Conservation (phyloP, 495 filamentous ascomycete genomes). For the Aspergillus avenaceus region DNA sequence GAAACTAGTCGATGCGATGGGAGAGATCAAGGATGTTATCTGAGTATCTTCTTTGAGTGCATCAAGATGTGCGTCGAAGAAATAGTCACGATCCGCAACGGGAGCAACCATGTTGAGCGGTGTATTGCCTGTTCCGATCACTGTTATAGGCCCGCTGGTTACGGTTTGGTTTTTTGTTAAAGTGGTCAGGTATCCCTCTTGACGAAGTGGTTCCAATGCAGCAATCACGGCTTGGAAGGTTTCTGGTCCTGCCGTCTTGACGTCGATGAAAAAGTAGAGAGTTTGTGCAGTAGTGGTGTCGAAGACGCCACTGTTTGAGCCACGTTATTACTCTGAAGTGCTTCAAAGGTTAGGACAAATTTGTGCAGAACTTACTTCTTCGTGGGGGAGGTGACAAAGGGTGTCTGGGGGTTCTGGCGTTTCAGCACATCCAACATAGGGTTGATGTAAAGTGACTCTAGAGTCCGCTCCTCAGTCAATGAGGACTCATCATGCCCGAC, state of each 20-base stretch:
- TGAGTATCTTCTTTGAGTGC: slow-evolving; percentile 37
- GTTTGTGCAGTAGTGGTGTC: slow-evolving; percentile 54
- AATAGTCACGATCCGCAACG: slow-evolving; percentile 50
- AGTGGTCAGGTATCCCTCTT: slow-evolving; percentile 55
- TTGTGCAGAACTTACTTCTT: slow-evolving; percentile 29
- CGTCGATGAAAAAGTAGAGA: slow-evolving; percentile 67
- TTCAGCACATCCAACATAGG: slow-evolving; percentile 51
- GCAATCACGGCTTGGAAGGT: slow-evolving; percentile 54
- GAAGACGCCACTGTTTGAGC: slow-evolving; percentile 34
- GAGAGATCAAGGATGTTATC: slow-evolving; percentile 43
- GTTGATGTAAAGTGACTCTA: slow-evolving; percentile 54
- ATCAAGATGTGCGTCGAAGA: slow-evolving; percentile 58
- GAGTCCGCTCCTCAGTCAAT: slow-evolving; percentile 46
- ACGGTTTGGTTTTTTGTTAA: slow-evolving; percentile 48
- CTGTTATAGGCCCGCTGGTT: slow-evolving; percentile 57
- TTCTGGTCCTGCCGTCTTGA: slow-evolving; percentile 55
- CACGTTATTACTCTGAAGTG: neutral
- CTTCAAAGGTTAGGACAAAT: neutral
- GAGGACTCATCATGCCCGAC: slow-evolving; percentile 54
- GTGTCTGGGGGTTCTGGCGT: slow-evolving; percentile 41
- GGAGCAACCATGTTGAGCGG: slow-evolving; percentile 61
- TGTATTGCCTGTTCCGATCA: slow-evolving; percentile 76
- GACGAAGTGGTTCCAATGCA: slow-evolving; percentile 62
- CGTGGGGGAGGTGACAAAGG: slow-evolving; percentile 33
- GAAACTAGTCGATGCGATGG: slow-evolving; percentile 50